A percentile compares a stretch with the other conserved stretches of the same genome.
These are phyloP conservation scores for Alternaria conjuncta DNA, from an alignment of 2,329 filamentous ascomycete species.

Conservation along the genomic window DNA sequence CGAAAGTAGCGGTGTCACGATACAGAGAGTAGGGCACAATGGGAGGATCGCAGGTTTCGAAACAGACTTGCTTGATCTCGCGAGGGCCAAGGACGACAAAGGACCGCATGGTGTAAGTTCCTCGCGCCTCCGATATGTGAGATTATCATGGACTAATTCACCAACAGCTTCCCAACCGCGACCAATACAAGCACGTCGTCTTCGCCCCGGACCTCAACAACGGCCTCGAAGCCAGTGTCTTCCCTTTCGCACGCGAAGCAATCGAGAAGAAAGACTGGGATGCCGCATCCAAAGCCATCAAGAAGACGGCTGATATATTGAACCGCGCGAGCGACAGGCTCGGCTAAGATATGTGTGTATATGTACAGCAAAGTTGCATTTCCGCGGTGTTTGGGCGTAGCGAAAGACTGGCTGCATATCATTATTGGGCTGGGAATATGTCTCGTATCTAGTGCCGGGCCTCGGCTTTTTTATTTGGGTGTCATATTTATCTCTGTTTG, in stretches of 20 bases:
- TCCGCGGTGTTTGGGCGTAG: background rate
- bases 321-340: slow-evolving; percentile 63
- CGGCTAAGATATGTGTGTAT: background rate
- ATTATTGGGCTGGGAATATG: background rate
- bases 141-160: background rate
- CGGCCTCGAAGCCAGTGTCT: slow-evolving; percentile 68
- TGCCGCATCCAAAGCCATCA: slow-evolving; percentile 69
- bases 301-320: slow-evolving; percentile 74
- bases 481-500: background rate
- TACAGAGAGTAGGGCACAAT: slow-evolving; percentile 78
- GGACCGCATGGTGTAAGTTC: slow-evolving; percentile 67
- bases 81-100: slow-evolving; percentile 56
- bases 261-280: slow-evolving; percentile 75
- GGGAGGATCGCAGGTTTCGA: slow-evolving; percentile 81
- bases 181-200: slow-evolving; percentile 92
- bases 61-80: slow-evolving; percentile 78
- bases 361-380: slow-evolving; percentile 1
- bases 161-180: slow-evolving; percentile 72
- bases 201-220: slow-evolving; percentile 85
- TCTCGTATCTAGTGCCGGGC: background rate
- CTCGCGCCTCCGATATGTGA: too few species aligned
- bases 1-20: slow-evolving; percentile 72
- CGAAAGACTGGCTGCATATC: background rate
- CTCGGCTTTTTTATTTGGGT: background rate
- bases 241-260: slow-evolving; percentile 85